phyloP scores from a whole-genome alignment of 371 early-diverging fungal genomes.

The Rhizomucor pusillus region DNA sequence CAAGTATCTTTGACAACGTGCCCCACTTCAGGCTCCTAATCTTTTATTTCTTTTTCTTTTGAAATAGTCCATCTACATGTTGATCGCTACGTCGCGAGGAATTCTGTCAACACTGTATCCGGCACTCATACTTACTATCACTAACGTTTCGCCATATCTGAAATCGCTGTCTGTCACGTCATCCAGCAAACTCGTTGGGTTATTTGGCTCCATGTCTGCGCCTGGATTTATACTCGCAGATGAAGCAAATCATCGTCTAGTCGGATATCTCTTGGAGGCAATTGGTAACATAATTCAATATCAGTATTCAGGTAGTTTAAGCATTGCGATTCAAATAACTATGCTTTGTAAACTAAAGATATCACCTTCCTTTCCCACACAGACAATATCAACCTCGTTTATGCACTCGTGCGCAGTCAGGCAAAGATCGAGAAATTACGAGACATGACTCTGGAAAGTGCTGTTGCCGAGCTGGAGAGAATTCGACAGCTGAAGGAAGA shows the following conservation, averaged over 20 bases:
- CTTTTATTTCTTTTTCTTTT: conserved; percentile 1
- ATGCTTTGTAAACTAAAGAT: neutral
- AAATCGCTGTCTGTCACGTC: conserved; percentile 73
- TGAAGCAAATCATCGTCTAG: conserved; percentile 69
- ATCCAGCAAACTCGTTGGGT: conserved; percentile 66
- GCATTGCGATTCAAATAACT: neutral
- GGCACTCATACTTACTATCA: conserved; percentile 69
- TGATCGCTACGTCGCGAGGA: conserved; percentile 76
- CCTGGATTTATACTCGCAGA: conserved; percentile 79
- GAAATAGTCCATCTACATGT: conserved; percentile 63
- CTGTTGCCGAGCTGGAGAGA: conserved; percentile 56
- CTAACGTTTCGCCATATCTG: conserved; percentile 80
- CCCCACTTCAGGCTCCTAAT: no score
- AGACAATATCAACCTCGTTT: conserved; percentile 76
- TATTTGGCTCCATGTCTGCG: conserved; percentile 76
- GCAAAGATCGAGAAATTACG: conserved; percentile 61
- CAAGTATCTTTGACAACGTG: no score
- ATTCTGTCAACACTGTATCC: conserved; percentile 71
- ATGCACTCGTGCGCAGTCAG: conserved; percentile 73
- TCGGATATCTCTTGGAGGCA: conserved; percentile 71
- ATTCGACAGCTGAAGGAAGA: conserved; percentile 44
- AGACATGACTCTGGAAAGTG: conserved; percentile 61
- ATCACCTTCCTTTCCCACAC: neutral
- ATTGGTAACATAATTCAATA: conserved; percentile 83
- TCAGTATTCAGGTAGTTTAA: conserved; percentile 57